A percentile compares a stretch with the other conserved stretches of the same genome.
phyloP scores from a whole-genome alignment of 2,329 filamentous ascomycete species.

The Nemania serpens region DNA sequence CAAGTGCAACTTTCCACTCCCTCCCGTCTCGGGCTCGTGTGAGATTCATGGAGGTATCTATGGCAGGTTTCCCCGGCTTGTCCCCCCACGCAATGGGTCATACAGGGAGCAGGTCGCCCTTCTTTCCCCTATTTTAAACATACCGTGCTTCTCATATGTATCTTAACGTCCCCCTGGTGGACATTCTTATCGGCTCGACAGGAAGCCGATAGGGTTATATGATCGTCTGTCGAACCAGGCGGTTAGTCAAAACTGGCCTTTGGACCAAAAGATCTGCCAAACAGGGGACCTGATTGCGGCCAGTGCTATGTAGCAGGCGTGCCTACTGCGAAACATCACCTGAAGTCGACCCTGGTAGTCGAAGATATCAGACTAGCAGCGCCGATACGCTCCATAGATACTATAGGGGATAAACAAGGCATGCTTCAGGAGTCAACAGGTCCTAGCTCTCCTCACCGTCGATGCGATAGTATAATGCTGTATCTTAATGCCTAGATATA shows the following conservation, averaged over 20 bases:
- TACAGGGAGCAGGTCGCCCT: conserved; percentile 6
- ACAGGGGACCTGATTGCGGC: conserved; percentile 21
- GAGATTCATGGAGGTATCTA: too few relatives aligned
- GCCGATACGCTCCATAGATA: conserved; percentile 13
- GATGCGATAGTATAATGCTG: background rate
- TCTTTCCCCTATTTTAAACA: background rate
- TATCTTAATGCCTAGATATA: background rate
- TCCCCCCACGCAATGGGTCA: conserved; percentile 1
- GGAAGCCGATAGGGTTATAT: conserved; percentile 18
- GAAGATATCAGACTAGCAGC: conserved; percentile 21
- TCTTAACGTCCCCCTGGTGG: conserved; percentile 4
- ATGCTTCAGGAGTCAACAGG: conserved; percentile 18
- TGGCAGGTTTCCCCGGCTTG: background rate
- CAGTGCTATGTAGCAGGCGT: background rate
- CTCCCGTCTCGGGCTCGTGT: too few relatives aligned
- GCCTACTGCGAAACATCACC: conserved; percentile 32
- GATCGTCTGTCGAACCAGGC: conserved; percentile 9
- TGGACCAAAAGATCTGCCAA: conserved; percentile 35
- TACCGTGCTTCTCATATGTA: conserved; percentile 10
- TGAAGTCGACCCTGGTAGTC: conserved; percentile 30
- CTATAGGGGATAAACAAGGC: conserved; percentile 22
- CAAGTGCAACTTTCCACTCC: too few relatives aligned
- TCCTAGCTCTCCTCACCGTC: background rate
- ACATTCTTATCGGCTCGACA: conserved; percentile 14
- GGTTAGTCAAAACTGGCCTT: conserved; percentile 15